A percentile compares a stretch with the other conserved stretches of the same genome.
These are phyloP conservation scores for Balansia obtecta DNA, from an alignment of 2,329 filamentous ascomycete genomes.

Conservation along the genomic window DNA sequence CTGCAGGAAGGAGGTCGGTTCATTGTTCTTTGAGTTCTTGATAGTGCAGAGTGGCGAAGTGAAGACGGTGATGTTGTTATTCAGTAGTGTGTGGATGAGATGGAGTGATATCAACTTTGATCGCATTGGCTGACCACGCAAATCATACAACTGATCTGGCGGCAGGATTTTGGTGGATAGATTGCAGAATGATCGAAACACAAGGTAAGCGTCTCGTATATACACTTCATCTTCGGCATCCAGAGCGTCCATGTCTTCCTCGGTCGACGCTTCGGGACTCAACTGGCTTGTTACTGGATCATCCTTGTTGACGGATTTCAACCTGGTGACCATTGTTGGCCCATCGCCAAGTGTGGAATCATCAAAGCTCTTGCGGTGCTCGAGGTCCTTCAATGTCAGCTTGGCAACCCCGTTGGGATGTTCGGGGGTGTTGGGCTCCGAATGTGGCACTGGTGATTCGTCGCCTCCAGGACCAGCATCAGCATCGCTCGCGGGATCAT, in stretches of 20 bases:
- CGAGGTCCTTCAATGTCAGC: conserved; percentile 53
- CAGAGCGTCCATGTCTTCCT: conserved; percentile 46
- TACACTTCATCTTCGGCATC: conserved; percentile 87
- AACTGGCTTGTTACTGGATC: conserved; percentile 36
- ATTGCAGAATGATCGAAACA: conserved; percentile 96
- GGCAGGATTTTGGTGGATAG: conserved; percentile 84
- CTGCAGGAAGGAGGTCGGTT: conserved; percentile 82
- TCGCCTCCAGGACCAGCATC: conserved; percentile 26
- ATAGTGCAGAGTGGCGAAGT: conserved; percentile 87
- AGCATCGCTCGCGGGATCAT: conserved; percentile 24
- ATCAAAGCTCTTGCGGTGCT: conserved; percentile 56
- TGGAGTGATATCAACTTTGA: conserved; percentile 93
- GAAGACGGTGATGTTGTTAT: conserved; percentile 87
- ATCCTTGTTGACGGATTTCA: conserved; percentile 34
- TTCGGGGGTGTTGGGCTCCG: conserved; percentile 17
- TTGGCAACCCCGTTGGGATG: conserved; percentile 33
- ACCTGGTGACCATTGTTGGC: conserved; percentile 52
- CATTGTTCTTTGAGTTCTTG: conserved; percentile 76
- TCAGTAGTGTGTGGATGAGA: conserved; percentile 86
- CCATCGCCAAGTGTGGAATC: conserved; percentile 55
- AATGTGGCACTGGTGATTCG: conserved; percentile 21
- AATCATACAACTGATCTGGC: conserved; percentile 82
- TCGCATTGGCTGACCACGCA: conserved; percentile 91
- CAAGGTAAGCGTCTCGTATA: conserved; percentile 90
- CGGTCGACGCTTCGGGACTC: conserved; percentile 38